Evolutionary conservation across 345 rosid genomes (phyloP), one percentile per base, ranked within the genome.

Genomic region (Isatis tinctoria): DNA sequence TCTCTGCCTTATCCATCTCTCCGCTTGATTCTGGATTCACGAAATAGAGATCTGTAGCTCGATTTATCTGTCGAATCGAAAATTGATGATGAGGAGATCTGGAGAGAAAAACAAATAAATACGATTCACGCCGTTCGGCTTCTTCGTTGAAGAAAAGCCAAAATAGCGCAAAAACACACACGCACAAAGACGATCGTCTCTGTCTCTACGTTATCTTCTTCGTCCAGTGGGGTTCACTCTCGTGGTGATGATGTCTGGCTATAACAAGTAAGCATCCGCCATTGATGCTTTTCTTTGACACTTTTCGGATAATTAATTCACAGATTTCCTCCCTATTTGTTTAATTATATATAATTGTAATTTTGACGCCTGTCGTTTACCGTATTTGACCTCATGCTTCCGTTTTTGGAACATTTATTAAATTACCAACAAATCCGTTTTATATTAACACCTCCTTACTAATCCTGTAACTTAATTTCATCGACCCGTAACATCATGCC

Each of bases 1-100:
- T 78, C 77, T 78, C 81, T 32, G 52, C 8, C 52, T 71, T 77
- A 60, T 72, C 81, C 77, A 71, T 70, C 18, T 47, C 44, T 22
- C 24, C 24, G 24, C 24, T 22, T 22, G 24, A 1, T 28, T 48
- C 4, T 24, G 13, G 18, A 48, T 48, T 48, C 30, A 28, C 24
- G 24, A 1, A 22, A 22, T 22, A 22, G 24, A 3, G 30, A 28
- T 28, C 30, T 28, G 30, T 28, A 28, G 1, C 30, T 28, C 30
- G 30, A 22, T 22, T 22, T 22, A 22, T 22, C 24, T 22, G 1
- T 22, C 2, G 5, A 6, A 30, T 30, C 33, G 5, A 30, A 30
- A 1, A 6, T 1, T 30, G 33, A 30, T 5, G 33, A 49, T 11
- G 32, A 41, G 57, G 32, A 41, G 57, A 51, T 51, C 57, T 22